phyloP scores from a whole-genome alignment of 2,329 filamentous ascomycete species.

The Alternaria angustiovoidea region DNA sequence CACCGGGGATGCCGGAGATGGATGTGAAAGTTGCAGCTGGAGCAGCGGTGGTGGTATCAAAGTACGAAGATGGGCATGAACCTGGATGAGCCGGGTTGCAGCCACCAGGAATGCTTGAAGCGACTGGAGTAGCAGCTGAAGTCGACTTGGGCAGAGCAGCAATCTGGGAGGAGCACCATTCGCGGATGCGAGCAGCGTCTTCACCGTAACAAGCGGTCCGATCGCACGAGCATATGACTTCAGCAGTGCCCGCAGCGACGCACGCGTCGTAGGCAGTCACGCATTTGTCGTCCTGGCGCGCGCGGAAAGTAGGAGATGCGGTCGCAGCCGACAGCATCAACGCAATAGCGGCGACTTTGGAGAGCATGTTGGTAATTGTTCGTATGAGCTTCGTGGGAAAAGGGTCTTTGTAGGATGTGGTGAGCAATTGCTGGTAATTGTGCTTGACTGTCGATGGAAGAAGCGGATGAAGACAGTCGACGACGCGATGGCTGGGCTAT shows the following conservation, averaged over 20 bases:
- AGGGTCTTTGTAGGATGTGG: not conserved
- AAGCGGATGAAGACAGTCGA: not conserved
- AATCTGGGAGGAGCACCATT: constrained; percentile 21
- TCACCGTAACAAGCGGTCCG: constrained; percentile 16
- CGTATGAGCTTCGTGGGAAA: not conserved
- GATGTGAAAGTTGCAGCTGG: not conserved
- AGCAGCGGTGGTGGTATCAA: constrained; percentile 2
- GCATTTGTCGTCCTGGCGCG: constrained; percentile 12
- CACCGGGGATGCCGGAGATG: constrained; percentile 4
- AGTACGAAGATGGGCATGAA: constrained; percentile 4
- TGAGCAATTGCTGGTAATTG: not conserved
- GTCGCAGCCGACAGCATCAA: constrained; percentile 16
- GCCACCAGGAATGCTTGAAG: constrained; percentile 9
- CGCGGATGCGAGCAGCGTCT: constrained; percentile 17
- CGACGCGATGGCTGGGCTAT: not conserved
- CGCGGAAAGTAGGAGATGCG: constrained; percentile 13
- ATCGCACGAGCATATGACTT: constrained; percentile 21
- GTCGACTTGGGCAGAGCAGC: constrained; percentile 15
- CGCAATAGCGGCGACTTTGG: constrained; percentile 15
- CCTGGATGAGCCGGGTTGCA: constrained; percentile 13
- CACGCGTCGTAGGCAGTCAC: constrained; percentile 17
- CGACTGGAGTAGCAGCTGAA: not conserved
- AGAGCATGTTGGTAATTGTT: constrained; percentile 12
- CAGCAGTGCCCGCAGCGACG: constrained; percentile 17
- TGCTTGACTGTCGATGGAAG: not conserved